phyloP scores from a whole-genome alignment of 306 rosid genomes.

The Fragaria nilgerrensis region DNA sequence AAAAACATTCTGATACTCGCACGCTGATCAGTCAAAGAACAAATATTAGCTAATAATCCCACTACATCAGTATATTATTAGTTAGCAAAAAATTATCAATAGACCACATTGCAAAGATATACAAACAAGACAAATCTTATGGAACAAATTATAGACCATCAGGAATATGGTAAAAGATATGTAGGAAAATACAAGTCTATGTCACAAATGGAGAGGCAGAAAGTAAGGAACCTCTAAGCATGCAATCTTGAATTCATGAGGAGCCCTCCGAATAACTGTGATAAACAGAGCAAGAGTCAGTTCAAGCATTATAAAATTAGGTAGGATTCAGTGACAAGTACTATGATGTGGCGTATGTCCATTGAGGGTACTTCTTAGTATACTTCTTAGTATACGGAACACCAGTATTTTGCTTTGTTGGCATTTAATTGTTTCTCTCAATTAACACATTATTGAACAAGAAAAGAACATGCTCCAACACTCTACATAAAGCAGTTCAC shows the following conservation, averaged over 20 bases:
- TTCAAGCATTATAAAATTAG: constrained; percentile 16
- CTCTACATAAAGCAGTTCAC: not conserved
- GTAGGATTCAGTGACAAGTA: constrained; percentile 11
- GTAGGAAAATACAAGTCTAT: constrained; percentile 16
- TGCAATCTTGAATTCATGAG: constrained; percentile 95
- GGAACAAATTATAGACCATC: not conserved
- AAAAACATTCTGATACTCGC: not conserved
- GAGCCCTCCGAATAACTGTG: constrained; percentile 93
- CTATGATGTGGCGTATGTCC: not conserved
- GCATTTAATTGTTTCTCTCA: not conserved
- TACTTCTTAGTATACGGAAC: not conserved
- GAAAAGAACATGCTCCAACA: not conserved
- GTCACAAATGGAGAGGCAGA: constrained; percentile 16
- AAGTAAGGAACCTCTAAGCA: constrained; percentile 78
- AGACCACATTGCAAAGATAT: not conserved
- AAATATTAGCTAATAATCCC: not conserved
- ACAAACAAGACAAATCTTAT: not conserved
- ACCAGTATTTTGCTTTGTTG: not conserved
- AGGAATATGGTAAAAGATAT: not conserved
- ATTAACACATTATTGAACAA: constrained; percentile 1
- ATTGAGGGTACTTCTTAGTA: not conserved
- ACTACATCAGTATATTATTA: not conserved
- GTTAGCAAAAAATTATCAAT: not conserved
- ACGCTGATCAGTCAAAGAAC: not conserved
- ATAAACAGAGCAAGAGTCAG: constrained; percentile 14